These are phyloP conservation scores for Rhodotorula toruloides DNA, from an alignment of 768 basidiomycete genomes.

Conservation along the genomic window DNA sequence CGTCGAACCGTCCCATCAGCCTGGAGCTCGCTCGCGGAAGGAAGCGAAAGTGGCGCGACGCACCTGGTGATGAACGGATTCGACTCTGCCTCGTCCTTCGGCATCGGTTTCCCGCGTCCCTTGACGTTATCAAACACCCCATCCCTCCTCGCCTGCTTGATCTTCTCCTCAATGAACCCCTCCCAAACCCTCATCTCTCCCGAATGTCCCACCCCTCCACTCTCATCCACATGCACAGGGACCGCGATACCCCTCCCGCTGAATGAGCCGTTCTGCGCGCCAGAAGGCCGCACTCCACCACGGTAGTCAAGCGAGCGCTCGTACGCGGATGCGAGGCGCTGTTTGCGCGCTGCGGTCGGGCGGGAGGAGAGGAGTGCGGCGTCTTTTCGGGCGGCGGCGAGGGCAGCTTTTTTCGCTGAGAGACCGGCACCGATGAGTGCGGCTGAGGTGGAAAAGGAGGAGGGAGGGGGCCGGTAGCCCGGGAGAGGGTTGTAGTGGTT, in stretches of 20 bases:
- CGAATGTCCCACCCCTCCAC: background rate
- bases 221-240: background rate
- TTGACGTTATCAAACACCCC: slow-evolving; percentile 69
- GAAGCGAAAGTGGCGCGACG: background rate
- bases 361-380: background rate
- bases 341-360: background rate
- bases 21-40: too few species aligned
- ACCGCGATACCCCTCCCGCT: background rate
- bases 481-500: slow-evolving; percentile 20
- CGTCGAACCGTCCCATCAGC: too few species aligned
- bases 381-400: background rate
- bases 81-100: slow-evolving; percentile 51
- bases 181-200: slow-evolving; percentile 12
- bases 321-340: slow-evolving; percentile 14
- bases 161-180: slow-evolving; percentile 25
- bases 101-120: slow-evolving; percentile 60
- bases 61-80: slow-evolving; percentile 59
- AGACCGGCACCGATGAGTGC: background rate
- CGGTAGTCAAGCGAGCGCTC: slow-evolving; percentile 27
- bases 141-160: slow-evolving; percentile 60
- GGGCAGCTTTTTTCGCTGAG: background rate
- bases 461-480: slow-evolving; percentile 7
- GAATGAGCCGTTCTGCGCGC: background rate
- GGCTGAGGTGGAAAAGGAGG: too few species aligned
- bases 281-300: background rate